Evolutionary conservation across 148 eudicot species (phyloP).

Genomic region (Beta vulgaris): DNA sequence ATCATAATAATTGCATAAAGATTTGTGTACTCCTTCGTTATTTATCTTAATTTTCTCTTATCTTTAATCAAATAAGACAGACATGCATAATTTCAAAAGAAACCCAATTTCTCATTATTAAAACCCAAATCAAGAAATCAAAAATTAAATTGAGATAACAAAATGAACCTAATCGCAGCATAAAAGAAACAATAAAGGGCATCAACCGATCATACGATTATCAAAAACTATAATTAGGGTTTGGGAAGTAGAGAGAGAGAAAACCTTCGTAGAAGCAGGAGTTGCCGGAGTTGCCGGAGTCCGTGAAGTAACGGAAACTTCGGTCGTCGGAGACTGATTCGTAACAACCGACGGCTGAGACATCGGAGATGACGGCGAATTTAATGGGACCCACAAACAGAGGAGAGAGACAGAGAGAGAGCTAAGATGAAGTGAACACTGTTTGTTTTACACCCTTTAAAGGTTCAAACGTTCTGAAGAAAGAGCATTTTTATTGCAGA

Average conservation of each 20-base stretch:
- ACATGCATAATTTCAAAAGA: background rate
- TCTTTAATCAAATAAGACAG: background rate
- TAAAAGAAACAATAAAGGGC: background rate
- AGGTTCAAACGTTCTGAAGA: no score
- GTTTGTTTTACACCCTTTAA: no score
- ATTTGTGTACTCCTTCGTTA: background rate
- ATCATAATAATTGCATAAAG: background rate
- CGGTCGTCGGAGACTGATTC: conserved; percentile 16
- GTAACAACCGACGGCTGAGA: conserved; percentile 15
- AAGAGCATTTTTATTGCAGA: no score
- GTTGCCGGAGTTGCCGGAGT: conserved; percentile 20
- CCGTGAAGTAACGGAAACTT: conserved; percentile 22
- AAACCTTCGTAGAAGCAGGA: conserved; percentile 31
- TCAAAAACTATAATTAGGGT: background rate
- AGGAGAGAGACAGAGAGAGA: background rate
- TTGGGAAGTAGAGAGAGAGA: background rate
- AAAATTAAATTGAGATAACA: background rate
- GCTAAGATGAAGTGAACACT: background rate
- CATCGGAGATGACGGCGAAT: background rate
- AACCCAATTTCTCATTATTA: background rate
- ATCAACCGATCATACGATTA: background rate
- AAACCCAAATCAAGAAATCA: background rate
- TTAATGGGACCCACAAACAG: background rate
- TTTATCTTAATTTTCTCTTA: no score
- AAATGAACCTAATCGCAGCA: background rate